These are phyloP conservation scores for Cordyceps tenuipes DNA, from an alignment of 2,329 filamentous ascomycete species.

Conservation along the genomic window DNA sequence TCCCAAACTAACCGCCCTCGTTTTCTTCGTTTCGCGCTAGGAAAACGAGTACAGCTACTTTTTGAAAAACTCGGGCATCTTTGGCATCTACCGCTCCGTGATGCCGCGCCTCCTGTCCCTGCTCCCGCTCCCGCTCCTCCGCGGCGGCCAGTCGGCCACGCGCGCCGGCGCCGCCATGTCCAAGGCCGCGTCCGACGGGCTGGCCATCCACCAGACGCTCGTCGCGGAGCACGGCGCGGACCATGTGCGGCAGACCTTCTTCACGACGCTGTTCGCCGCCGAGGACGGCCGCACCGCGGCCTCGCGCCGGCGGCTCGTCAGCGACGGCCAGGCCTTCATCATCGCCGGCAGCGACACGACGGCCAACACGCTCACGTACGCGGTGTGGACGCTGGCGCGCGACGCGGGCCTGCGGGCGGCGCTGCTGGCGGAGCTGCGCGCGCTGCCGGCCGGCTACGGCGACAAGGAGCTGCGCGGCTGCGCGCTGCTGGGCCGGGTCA, in stretches of 20 bases:
- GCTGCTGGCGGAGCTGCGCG: slow-evolving; percentile 28
- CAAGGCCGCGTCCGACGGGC: neutral
- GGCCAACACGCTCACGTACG: slow-evolving; percentile 39
- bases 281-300: slow-evolving; percentile 20
- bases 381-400: slow-evolving; percentile 31
- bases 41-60: slow-evolving; percentile 7
- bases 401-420: slow-evolving; percentile 20
- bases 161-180: neutral
- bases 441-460: slow-evolving; percentile 21
- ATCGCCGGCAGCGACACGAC: slow-evolving; percentile 46
- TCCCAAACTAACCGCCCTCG: neutral
- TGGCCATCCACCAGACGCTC: slow-evolving; percentile 3
- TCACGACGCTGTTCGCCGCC: slow-evolving; percentile 29
- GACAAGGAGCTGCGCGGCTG: slow-evolving; percentile 20
- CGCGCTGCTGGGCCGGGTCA: slow-evolving; percentile 32
- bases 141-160: neutral
- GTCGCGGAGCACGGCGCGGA: neutral
- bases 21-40: too few species aligned
- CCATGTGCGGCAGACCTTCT: slow-evolving; percentile 22
- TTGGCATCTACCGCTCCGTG: slow-evolving; percentile 1
- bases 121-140: neutral
- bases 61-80: neutral
- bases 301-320: slow-evolving; percentile 24
- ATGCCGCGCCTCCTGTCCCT: neutral
- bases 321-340: slow-evolving; percentile 36